These are phyloP conservation scores for Crucibulum laeve DNA, from an alignment of 768 basidiomycete species.

Conservation along the genomic window DNA sequence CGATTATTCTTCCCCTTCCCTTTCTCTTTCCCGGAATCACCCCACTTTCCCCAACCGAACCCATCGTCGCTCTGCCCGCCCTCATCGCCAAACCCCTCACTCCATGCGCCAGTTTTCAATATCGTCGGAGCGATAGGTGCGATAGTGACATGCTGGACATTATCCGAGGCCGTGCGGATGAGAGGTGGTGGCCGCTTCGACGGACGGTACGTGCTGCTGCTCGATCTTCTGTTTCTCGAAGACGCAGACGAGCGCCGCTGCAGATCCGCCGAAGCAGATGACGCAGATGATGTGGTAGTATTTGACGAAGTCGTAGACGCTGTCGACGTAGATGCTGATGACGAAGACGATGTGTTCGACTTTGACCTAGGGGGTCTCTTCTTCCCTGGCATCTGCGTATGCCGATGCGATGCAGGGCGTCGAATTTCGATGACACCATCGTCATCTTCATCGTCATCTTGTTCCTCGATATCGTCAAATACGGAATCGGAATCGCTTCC, in stretches of 20 bases:
- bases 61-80: constrained; percentile 31
- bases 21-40: constrained; percentile 9
- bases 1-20: constrained; percentile 8
- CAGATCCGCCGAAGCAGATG: constrained; percentile 9
- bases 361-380: constrained; percentile 30
- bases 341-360: constrained; percentile 40
- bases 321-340: constrained; percentile 27
- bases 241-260: background rate
- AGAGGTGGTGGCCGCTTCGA: constrained; percentile 19
- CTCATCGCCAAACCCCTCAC: constrained; percentile 45
- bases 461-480: constrained; percentile 18
- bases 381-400: constrained; percentile 16
- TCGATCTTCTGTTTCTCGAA: constrained; percentile 5
- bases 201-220: constrained; percentile 19
- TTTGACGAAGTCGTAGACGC: constrained; percentile 14
- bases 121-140: constrained; percentile 63
- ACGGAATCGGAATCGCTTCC: constrained; percentile 35
- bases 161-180: constrained; percentile 18
- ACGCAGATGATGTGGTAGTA: constrained; percentile 18
- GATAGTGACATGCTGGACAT: constrained; percentile 34
- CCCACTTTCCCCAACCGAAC: constrained; percentile 17
- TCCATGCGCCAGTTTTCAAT: constrained; percentile 71
- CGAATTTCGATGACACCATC: constrained; percentile 64
- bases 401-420: constrained; percentile 21
- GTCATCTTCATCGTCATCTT: constrained; percentile 32